A percentile compares a stretch with the other conserved stretches of the same genome.
Conservation (phyloP, 2,329 filamentous ascomycete species). For the Ceratocystis eucalypticola region DNA sequence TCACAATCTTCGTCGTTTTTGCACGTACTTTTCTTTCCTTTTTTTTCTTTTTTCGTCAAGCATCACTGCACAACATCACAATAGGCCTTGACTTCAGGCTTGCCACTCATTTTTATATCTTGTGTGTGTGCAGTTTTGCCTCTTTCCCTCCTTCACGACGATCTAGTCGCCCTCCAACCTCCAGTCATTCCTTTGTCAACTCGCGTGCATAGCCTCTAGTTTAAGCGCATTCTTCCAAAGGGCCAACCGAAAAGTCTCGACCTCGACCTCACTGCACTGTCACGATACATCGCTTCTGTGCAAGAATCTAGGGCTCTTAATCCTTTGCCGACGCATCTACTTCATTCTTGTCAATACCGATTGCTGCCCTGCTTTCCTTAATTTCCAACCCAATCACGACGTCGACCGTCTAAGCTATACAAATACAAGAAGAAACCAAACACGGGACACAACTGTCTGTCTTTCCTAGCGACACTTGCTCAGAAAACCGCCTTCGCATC, state of each 20-base stretch:
- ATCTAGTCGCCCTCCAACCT: constrained; percentile 1
- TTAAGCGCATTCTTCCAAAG: not conserved
- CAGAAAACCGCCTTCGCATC: not conserved
- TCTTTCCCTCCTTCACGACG: constrained; percentile 19
- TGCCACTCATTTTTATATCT: constrained; percentile 40
- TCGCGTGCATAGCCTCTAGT: not conserved
- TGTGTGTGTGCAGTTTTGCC: constrained; percentile 21
- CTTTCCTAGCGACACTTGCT: not conserved
- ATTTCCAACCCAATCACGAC: constrained; percentile 1
- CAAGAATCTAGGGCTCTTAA: not conserved
- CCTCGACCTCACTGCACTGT: not conserved
- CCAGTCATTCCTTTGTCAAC: not conserved
- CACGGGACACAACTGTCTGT: not conserved
- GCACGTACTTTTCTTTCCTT: constrained; percentile 21
- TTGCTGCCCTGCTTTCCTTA: constrained; percentile 3
- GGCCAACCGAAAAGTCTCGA: not conserved
- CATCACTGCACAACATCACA: constrained; percentile 8
- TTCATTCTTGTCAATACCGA: not conserved
- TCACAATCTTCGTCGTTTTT: constrained; percentile 2
- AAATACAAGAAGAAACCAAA: not conserved
- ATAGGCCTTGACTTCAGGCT: constrained; percentile 41
- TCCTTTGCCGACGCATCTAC: not conserved
- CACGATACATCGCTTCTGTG: not conserved
- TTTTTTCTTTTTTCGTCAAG: constrained; percentile 21
- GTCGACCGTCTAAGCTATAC: constrained; percentile 6